phyloP scores from a whole-genome alignment of 1,284 basidiomycete species.

The Puccinia triticina region DNA sequence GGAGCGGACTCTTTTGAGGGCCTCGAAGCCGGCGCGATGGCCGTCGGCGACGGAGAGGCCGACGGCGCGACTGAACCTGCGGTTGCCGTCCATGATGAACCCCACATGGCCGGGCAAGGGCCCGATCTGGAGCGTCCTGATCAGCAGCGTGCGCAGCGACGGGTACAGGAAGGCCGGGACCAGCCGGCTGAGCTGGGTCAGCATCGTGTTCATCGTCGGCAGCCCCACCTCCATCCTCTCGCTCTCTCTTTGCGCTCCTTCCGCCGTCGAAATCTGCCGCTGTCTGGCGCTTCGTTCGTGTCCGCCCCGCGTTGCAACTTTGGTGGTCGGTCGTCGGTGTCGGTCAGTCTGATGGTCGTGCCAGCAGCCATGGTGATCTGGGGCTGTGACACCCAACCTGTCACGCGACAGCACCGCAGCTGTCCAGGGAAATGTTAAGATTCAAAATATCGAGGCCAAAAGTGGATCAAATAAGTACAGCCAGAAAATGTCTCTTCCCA shows the following conservation, averaged over 20 bases:
- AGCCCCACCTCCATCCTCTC: background rate
- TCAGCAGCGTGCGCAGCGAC: slow-evolving; percentile 28
- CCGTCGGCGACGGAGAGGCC: slow-evolving; percentile 73
- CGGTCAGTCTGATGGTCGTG: too few relatives aligned
- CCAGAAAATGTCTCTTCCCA: too few relatives aligned
- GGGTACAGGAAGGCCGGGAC: slow-evolving; percentile 44
- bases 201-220: slow-evolving; percentile 37
- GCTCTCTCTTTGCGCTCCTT: too few relatives aligned
- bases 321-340: too few relatives aligned
- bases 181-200: background rate
- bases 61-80: slow-evolving; percentile 79
- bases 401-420: too few relatives aligned
- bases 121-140: slow-evolving; percentile 62
- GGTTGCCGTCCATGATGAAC: slow-evolving; percentile 98
- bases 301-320: background rate
- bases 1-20: slow-evolving; percentile 73
- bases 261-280: too few relatives aligned
- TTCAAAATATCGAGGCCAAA: too few relatives aligned
- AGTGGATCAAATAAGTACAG: too few relatives aligned
- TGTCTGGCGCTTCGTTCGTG: slow-evolving; percentile 1
- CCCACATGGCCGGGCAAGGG: slow-evolving; percentile 89
- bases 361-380: too few relatives aligned
- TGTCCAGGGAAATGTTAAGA: too few relatives aligned
- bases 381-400: too few relatives aligned
- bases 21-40: slow-evolving; percentile 81